Conservation (phyloP, 371 early-diverging fungal genomes). For the Rhizopus sp. region DNA sequence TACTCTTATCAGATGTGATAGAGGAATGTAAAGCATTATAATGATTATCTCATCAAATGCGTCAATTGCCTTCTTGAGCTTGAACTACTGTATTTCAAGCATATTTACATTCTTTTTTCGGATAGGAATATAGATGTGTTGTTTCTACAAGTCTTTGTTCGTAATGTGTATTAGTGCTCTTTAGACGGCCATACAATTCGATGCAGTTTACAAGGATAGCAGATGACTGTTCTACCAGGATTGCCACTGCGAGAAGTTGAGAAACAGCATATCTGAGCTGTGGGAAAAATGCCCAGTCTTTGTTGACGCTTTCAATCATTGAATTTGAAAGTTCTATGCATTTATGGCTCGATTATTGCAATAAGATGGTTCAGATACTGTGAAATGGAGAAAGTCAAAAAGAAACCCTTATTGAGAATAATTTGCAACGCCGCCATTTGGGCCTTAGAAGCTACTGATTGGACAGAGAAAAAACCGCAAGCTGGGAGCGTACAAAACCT, state of each 20-base stretch:
- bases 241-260: conserved; percentile 6
- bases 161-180: not conserved
- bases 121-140: not conserved
- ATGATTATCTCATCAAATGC: too few relatives aligned
- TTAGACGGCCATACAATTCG: not conserved
- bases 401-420: conserved; percentile 31
- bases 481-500: too few relatives aligned
- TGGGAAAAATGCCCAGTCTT: conserved; percentile 17
- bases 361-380: too few relatives aligned
- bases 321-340: too few relatives aligned
- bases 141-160: not conserved
- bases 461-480: not conserved
- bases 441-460: too few relatives aligned
- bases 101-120: conserved; percentile 3
- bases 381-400: too few relatives aligned
- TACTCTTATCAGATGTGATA: too few relatives aligned
- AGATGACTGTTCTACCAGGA: not conserved
- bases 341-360: too few relatives aligned
- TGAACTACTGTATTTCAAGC: not conserved
- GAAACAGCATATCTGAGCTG: conserved; percentile 13
- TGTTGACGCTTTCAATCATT: too few relatives aligned
- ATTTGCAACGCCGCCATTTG: not conserved
- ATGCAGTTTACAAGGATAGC: not conserved
- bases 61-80: not conserved
- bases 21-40: too few relatives aligned